Conservation (phyloP, 176 grass and related monocot genomes). For the Carex scoparia region DNA sequence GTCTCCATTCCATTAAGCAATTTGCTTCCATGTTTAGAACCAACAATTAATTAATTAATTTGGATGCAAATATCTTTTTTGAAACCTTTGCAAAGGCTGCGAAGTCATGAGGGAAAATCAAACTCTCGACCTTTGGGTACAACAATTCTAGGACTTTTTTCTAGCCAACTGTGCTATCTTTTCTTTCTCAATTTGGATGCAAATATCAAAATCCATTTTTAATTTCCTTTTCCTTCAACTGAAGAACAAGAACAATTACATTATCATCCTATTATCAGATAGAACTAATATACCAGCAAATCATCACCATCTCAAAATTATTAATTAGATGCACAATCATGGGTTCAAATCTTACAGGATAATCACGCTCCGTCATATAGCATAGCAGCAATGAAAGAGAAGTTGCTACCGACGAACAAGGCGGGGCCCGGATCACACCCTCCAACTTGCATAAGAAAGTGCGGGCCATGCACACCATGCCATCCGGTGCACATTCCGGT, state of each 20-base stretch:
- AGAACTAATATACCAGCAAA: neutral
- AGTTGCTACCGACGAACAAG: neutral
- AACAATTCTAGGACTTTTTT: too few relatives aligned
- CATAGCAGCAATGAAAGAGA: neutral
- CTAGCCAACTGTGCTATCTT: too few relatives aligned
- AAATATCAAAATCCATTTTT: neutral
- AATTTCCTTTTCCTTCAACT: neutral
- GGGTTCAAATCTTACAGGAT: neutral
- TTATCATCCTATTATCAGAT: neutral
- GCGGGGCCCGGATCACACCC: constrained; percentile 22
- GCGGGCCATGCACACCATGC: constrained; percentile 30
- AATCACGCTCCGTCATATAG: neutral
- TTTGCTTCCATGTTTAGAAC: neutral
- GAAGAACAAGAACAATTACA: neutral
- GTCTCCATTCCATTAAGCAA: neutral
- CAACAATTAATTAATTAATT: neutral
- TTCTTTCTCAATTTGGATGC: neutral
- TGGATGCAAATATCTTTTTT: neutral
- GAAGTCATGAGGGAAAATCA: too few relatives aligned
- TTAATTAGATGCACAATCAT: too few relatives aligned
- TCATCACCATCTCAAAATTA: too few relatives aligned
- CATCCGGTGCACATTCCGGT: constrained; percentile 25
- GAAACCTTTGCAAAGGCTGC: too few relatives aligned
- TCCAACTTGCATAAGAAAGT: constrained; percentile 24
- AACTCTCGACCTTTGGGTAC: too few relatives aligned